Conservation (phyloP, 768 basidiomycete genomes). For the Cystobasidium tubakii region DNA sequence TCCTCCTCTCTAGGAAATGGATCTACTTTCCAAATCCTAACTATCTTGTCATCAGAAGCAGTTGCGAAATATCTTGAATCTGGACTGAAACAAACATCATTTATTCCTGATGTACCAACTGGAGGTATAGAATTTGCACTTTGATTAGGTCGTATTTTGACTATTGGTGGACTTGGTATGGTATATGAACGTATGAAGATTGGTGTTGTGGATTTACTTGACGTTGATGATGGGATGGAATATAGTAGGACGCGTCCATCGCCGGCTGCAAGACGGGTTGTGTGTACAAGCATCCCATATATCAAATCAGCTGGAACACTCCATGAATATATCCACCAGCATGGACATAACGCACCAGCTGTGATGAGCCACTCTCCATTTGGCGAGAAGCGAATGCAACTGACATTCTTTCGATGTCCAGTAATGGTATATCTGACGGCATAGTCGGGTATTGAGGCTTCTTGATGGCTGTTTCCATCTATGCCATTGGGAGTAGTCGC, state of each 20-base stretch:
- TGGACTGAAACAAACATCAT: slow-evolving; percentile 8
- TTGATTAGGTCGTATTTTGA: neutral
- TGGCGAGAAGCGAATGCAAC: slow-evolving; percentile 24
- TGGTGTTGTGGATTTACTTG: neutral
- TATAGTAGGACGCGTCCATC: slow-evolving; percentile 31
- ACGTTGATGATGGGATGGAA: neutral
- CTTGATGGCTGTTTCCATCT: neutral
- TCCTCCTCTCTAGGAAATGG: neutral
- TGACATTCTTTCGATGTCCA: slow-evolving; percentile 19
- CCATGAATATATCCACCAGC: neutral
- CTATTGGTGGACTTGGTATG: neutral
- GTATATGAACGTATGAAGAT: slow-evolving; percentile 8
- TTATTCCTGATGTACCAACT: slow-evolving; percentile 7
- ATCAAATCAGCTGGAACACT: neutral
- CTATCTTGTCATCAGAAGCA: slow-evolving; percentile 18
- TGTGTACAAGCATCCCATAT: neutral
- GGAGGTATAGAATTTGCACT: neutral
- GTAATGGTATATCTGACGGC: neutral
- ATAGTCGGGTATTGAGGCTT: neutral
- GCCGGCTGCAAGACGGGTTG: neutral
- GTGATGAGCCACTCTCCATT: slow-evolving; percentile 17
- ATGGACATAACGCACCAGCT: slow-evolving; percentile 10
- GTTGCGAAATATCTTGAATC: neutral
- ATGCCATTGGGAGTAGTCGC: neutral
- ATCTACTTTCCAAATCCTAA: slow-evolving; percentile 20